Conservation (phyloP, 192 early-diverging fungal genomes). For the Backusella tarrabulga region DNA sequence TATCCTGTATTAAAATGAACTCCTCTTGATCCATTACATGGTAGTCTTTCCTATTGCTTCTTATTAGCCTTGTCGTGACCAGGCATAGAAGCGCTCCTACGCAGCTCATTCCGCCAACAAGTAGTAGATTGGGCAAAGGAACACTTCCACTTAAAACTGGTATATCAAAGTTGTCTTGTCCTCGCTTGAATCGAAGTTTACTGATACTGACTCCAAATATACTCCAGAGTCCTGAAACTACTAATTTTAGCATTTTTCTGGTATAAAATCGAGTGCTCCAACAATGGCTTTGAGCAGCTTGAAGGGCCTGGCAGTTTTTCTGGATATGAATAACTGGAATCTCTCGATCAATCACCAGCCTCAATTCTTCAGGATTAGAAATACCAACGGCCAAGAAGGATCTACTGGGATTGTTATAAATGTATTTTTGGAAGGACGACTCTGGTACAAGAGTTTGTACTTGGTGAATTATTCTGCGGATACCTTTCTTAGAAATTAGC, state of each 20-base stretch:
- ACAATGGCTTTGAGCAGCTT: slow-evolving; percentile 7
- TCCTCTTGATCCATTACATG: not conserved
- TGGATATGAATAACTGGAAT: slow-evolving; percentile 28
- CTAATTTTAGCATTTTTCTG: not conserved
- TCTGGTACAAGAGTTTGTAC: not conserved
- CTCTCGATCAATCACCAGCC: not conserved
- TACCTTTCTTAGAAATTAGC: not conserved
- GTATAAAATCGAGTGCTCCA: not conserved
- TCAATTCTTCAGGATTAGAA: slow-evolving; percentile 24
- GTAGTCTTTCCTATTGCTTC: not conserved
- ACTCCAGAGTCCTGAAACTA: slow-evolving; percentile 6
- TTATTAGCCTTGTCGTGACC: not conserved
- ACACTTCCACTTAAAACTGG: not conserved
- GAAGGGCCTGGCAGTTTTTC: slow-evolving; percentile 10
- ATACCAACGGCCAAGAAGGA: slow-evolving; percentile 23
- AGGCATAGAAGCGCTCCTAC: not conserved
- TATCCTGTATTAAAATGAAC: slow-evolving; percentile 13
- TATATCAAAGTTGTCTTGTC: not conserved
- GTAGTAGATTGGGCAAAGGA: not conserved
- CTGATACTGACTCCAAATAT: not conserved
- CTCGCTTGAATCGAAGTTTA: not conserved
- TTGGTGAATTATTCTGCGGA: not conserved
- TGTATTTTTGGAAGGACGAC: not conserved
- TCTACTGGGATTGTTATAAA: not conserved
- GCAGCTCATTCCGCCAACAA: not conserved